phyloP scores from a whole-genome alignment of 148 eudicot genomes.

The Nepenthes mirabilis region DNA sequence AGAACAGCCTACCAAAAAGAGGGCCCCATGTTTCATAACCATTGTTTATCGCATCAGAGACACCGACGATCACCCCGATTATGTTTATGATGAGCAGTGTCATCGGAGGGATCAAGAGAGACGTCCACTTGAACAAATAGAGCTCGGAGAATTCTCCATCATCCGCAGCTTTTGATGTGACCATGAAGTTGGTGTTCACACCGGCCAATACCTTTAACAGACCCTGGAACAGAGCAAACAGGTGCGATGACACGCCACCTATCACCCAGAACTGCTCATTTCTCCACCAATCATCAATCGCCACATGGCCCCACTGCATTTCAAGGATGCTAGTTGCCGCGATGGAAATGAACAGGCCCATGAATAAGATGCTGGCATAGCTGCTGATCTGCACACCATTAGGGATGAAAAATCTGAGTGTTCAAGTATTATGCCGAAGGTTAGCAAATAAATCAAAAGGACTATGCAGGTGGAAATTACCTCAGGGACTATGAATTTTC shows the following conservation, averaged over 20 bases:
- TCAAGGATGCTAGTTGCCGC: slow-evolving; percentile 81
- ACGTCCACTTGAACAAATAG: slow-evolving; percentile 88
- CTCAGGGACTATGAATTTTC: slow-evolving; percentile 94
- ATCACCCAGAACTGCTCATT: slow-evolving; percentile 99
- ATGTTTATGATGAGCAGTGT: slow-evolving; percentile 72
- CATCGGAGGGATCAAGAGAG: slow-evolving; percentile 76
- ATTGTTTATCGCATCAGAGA: slow-evolving; percentile 85
- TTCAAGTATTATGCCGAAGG: not conserved
- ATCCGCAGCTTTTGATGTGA: slow-evolving; percentile 88
- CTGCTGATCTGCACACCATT: slow-evolving; percentile 68
- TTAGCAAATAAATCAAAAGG: not conserved
- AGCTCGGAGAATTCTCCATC: slow-evolving; percentile 88
- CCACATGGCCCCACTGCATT: slow-evolving; percentile 96
- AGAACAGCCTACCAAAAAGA: slow-evolving; percentile 76
- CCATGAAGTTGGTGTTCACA: slow-evolving; percentile 88
- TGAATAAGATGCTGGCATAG: slow-evolving; percentile 83
- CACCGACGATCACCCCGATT: slow-evolving; percentile 69
- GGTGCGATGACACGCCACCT: slow-evolving; percentile 87
- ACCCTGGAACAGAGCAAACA: slow-evolving; percentile 92
- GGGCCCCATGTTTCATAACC: slow-evolving; percentile 96
- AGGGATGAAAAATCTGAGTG: not conserved
- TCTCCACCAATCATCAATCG: slow-evolving; percentile 96
- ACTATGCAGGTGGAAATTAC: slow-evolving; percentile 23
- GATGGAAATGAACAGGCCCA: slow-evolving; percentile 82
- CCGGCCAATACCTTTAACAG: slow-evolving; percentile 94